Percentiles rank a stretch among this genome's conserved stretches.
phyloP scores from a whole-genome alignment of 208 protist genomes.

The Acanthamoeba triangularis region DNA sequence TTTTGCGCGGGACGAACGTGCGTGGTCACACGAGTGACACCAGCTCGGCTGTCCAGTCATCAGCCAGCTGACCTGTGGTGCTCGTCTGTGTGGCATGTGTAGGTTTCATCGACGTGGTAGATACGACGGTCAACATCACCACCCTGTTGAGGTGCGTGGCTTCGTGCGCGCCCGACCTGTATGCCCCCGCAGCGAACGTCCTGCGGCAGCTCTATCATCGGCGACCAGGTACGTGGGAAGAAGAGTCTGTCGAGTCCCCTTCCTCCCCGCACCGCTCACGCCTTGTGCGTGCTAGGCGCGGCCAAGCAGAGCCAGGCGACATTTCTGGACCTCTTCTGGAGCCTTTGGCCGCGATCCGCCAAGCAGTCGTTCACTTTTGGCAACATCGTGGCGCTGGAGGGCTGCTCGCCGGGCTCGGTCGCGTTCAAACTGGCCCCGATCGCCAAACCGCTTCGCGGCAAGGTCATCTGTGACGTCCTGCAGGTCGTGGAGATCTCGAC shows the following conservation, averaged over 20 bases:
- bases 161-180: neutral
- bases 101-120: neutral
- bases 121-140: neutral
- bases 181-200: conserved; percentile 12
- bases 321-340: neutral
- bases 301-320: neutral
- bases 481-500: neutral
- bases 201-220: neutral
- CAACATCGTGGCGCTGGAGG: neutral
- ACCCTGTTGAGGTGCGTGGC: neutral
- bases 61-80: no score
- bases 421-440: conserved; percentile 11
- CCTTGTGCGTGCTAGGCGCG: neutral
- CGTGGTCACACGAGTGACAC: neutral
- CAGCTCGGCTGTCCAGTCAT: neutral
- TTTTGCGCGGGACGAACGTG: neutral
- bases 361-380: neutral
- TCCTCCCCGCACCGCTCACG: neutral
- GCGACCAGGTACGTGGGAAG: neutral
- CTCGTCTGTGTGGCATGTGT: neutral
- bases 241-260: neutral
- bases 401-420: neutral
- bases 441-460: neutral
- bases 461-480: conserved; percentile 19
- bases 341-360: neutral